Evolutionary conservation across 2,329 filamentous ascomycete species (phyloP).

Genomic region (Pseudogymnoascus sp.): DNA sequence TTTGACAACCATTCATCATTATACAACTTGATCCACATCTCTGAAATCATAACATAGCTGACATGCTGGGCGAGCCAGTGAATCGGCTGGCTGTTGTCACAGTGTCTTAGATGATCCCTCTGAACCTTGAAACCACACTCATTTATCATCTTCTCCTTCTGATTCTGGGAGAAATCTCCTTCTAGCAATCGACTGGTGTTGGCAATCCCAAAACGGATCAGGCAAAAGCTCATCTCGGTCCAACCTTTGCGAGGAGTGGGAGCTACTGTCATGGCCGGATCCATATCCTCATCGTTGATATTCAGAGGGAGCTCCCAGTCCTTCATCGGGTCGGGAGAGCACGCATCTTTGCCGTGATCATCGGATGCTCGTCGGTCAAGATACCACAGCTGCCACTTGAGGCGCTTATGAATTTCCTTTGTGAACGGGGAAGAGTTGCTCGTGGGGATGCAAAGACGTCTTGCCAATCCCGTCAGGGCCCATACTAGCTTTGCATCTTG

Average conservation of each 20-base stretch:
- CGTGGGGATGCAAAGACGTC: conserved; percentile 34
- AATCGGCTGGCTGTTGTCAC: not conserved
- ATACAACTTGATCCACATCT: not conserved
- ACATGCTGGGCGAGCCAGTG: not conserved
- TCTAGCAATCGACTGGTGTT: conserved; percentile 19
- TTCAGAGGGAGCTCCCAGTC: conserved; percentile 49
- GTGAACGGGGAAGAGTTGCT: conserved; percentile 39
- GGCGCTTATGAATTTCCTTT: conserved; percentile 47
- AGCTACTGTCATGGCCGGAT: conserved; percentile 37
- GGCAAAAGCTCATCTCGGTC: conserved; percentile 43
- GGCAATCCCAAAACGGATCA: conserved; percentile 32
- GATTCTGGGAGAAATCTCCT: conserved; percentile 9
- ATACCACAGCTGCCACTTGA: conserved; percentile 51
- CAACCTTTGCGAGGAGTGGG: conserved; percentile 41
- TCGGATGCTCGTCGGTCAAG: conserved; percentile 53
- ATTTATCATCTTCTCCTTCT: not conserved
- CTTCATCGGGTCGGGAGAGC: conserved; percentile 37
- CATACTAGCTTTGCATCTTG: conserved; percentile 49
- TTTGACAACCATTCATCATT: not conserved
- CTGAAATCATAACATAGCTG: not conserved
- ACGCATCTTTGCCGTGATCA: conserved; percentile 46
- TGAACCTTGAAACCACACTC: not conserved
- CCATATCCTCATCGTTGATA: conserved; percentile 46
- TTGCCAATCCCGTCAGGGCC: conserved; percentile 55
- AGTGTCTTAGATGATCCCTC: not conserved